phyloP scores from a whole-genome alignment of 2,329 filamentous ascomycete genomes.

The Hymenoscyphus scutula region DNA sequence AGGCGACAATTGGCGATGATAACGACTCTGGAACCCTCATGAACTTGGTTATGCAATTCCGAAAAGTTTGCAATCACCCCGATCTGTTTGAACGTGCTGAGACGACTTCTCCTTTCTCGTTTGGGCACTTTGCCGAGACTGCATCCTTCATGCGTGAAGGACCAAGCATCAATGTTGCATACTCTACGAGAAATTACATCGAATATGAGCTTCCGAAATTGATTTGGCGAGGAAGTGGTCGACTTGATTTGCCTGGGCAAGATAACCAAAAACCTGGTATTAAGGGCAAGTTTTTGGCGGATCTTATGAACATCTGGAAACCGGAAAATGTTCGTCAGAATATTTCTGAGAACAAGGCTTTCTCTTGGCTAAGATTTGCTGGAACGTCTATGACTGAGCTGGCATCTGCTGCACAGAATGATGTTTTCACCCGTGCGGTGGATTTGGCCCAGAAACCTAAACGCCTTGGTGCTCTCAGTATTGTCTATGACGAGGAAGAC shows the following conservation, averaged over 20 bases:
- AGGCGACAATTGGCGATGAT: slow-evolving; percentile 90
- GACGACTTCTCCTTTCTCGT: slow-evolving; percentile 79
- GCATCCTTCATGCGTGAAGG: slow-evolving; percentile 93
- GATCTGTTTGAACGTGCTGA: slow-evolving; percentile 96
- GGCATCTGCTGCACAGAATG: slow-evolving; percentile 64
- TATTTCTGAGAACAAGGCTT: slow-evolving; percentile 59
- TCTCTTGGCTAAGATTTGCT: slow-evolving; percentile 88
- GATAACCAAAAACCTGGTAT: slow-evolving; percentile 78
- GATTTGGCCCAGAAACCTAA: slow-evolving; percentile 54
- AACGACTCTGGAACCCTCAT: slow-evolving; percentile 94
- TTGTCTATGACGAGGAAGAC: slow-evolving; percentile 68
- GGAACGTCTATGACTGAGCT: slow-evolving; percentile 74
- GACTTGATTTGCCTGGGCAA: slow-evolving; percentile 69
- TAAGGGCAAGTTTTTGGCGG: slow-evolving; percentile 69
- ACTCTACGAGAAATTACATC: slow-evolving; percentile 84
- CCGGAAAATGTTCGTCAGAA: slow-evolving; percentile 73
- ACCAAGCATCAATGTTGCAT: slow-evolving; percentile 72
- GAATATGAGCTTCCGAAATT: slow-evolving; percentile 80
- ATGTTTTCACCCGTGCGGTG: slow-evolving; percentile 71
- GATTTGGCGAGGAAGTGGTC: slow-evolving; percentile 77
- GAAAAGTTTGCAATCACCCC: slow-evolving; percentile 98
- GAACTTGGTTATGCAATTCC: slow-evolving; percentile 99
- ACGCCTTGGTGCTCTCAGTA: slow-evolving; percentile 63
- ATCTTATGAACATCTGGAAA: slow-evolving; percentile 88
- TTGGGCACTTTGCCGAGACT: slow-evolving; percentile 88